A percentile compares a stretch with the other conserved stretches of the same genome.
These are phyloP conservation scores for Knoxia roxburghii DNA, from an alignment of 257 asterid species.

Conservation along the genomic window DNA sequence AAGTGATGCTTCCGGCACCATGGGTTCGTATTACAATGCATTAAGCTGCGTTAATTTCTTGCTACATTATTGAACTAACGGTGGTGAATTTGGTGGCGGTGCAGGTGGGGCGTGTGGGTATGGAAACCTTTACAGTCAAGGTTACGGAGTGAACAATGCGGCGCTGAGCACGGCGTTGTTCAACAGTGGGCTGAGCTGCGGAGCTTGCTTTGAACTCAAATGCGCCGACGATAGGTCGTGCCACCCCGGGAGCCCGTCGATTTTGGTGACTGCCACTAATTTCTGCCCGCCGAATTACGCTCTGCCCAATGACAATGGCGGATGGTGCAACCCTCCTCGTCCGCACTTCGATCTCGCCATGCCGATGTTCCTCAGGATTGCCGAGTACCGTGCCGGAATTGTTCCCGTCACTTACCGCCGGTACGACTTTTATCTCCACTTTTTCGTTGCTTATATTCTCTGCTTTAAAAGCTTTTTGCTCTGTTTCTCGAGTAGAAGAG, in stretches of 20 bases:
- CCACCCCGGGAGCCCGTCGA: conserved; percentile 71
- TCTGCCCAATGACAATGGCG: conserved; percentile 71
- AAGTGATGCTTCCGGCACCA: conserved; percentile 85
- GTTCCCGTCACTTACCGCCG: conserved; percentile 77
- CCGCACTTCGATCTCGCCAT: conserved; percentile 87
- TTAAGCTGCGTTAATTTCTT: too few relatives aligned
- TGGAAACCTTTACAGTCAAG: conserved; percentile 83
- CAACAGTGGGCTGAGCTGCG: conserved; percentile 70
- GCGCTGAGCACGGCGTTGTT: conserved; percentile 88
- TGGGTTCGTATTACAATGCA: conserved; percentile 40
- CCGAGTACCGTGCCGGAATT: conserved; percentile 85
- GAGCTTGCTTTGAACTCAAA: conserved; percentile 75
- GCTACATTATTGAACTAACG: not conserved
- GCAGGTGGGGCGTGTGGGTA: conserved; percentile 93
- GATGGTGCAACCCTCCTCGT: conserved; percentile 94
- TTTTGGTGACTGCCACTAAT: conserved; percentile 70
- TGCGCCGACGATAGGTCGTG: conserved; percentile 64
- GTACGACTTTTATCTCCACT: conserved; percentile 17
- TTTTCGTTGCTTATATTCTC: not conserved
- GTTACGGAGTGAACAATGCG: conserved; percentile 83
- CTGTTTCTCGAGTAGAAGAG: not conserved
- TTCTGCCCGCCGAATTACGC: conserved; percentile 87
- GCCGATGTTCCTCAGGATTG: conserved; percentile 92
- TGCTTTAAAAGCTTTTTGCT: not conserved
- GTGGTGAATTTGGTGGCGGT: not conserved